These are phyloP conservation scores for Suzukiozyma palmioleophila DNA, from an alignment of 1,139 yeast genomes.

Conservation along the genomic window DNA sequence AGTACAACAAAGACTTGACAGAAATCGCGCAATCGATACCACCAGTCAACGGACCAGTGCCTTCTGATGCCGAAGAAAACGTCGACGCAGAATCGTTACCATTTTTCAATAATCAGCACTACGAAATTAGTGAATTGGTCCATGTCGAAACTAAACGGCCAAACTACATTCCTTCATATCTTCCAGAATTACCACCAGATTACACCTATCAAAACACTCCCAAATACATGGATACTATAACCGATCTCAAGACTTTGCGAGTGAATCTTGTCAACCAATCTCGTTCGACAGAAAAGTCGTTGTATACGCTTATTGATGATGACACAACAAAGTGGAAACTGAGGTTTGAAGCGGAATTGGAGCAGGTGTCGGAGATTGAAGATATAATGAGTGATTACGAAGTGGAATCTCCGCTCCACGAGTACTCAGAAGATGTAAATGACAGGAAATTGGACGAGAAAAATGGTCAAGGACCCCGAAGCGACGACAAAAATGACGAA, in stretches of 20 bases:
- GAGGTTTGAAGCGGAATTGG: slow-evolving; percentile 22
- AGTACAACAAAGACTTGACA: slow-evolving; percentile 5
- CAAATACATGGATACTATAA: slow-evolving; percentile 54
- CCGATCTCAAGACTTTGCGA: slow-evolving; percentile 69
- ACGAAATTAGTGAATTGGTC: slow-evolving; percentile 48
- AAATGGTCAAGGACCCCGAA: background rate
- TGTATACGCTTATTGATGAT: slow-evolving; percentile 53
- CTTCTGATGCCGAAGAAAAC: slow-evolving; percentile 4
- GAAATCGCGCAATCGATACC: background rate
- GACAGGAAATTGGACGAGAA: background rate
- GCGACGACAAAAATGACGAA: background rate
- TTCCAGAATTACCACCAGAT: slow-evolving; percentile 89
- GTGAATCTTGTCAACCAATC: slow-evolving; percentile 76
- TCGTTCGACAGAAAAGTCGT: slow-evolving; percentile 70
- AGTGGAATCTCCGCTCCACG: slow-evolving; percentile 1
- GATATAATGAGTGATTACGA: slow-evolving; percentile 21
- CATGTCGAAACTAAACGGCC: slow-evolving; percentile 51
- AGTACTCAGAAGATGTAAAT: slow-evolving; percentile 2
- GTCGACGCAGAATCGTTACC: slow-evolving; percentile 30
- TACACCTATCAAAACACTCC: slow-evolving; percentile 84
- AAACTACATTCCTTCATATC: slow-evolving; percentile 62
- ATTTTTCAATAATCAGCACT: slow-evolving; percentile 43
- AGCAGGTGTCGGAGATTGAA: slow-evolving; percentile 13
- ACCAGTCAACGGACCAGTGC: slow-evolving; percentile 4
- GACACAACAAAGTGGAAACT: slow-evolving; percentile 33